Conservation (phyloP, 2,329 filamentous ascomycete genomes). For the Fusarium fujikuroi region DNA sequence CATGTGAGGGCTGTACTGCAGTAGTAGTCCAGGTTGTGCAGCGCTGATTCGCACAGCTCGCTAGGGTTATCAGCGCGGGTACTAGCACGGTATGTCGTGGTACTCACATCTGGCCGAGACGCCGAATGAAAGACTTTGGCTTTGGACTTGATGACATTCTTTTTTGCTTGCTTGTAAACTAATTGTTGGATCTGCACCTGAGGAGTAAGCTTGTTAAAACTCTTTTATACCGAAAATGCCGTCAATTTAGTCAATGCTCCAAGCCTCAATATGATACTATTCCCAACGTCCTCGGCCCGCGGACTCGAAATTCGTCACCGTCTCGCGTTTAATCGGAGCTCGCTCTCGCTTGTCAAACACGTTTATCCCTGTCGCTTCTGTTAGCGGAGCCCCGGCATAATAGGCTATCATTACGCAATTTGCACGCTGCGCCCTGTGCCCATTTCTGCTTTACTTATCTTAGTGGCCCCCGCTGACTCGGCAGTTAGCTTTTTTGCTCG, state of each 20-base stretch:
- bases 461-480: slow-evolving; percentile 4
- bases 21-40: neutral
- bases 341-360: neutral
- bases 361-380: neutral
- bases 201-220: neutral
- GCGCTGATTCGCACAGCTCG: slow-evolving; percentile 7
- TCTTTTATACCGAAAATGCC: neutral
- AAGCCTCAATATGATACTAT: neutral
- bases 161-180: neutral
- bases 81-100: neutral
- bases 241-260: rapidly evolving
- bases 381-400: too few species aligned
- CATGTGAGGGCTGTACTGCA: slow-evolving; percentile 1
- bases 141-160: slow-evolving; percentile 5
- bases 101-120: slow-evolving; percentile 7
- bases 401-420: neutral
- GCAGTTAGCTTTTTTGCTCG: neutral
- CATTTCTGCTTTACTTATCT: neutral
- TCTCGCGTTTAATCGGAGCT: neutral
- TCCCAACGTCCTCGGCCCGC: neutral
- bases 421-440: neutral
- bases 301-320: neutral
- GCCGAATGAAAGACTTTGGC: neutral
- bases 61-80: neutral
- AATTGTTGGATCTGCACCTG: neutral